Conservation (phyloP, 2,329 filamentous ascomycete genomes). For the Cladosporium velox region DNA sequence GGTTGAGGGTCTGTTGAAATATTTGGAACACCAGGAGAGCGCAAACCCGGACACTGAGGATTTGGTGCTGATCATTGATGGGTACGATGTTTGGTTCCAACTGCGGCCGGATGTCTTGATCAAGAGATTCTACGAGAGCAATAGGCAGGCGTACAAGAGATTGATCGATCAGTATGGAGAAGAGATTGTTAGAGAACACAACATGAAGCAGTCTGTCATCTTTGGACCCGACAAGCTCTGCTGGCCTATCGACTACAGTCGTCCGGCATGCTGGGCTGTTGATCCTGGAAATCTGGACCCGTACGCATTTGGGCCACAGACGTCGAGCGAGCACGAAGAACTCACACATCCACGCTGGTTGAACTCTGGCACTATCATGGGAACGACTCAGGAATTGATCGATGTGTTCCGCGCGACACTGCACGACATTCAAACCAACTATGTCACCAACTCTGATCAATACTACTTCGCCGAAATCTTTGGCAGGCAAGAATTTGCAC, state of each 20-base stretch:
- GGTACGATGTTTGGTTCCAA: constrained; percentile 65
- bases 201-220: constrained; percentile 35
- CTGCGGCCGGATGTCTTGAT: constrained; percentile 64
- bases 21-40: constrained; percentile 40
- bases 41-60: constrained; percentile 55
- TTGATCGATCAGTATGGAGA: constrained; percentile 28
- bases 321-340: constrained; percentile 42
- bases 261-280: constrained; percentile 38
- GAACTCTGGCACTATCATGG: constrained; percentile 51
- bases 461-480: constrained; percentile 55
- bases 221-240: constrained; percentile 39
- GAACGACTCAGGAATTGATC: constrained; percentile 32
- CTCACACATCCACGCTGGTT: constrained; percentile 52
- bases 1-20: constrained; percentile 50
- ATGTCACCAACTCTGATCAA: constrained; percentile 42
- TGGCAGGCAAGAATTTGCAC: constrained; percentile 54
- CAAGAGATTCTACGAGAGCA: constrained; percentile 59
- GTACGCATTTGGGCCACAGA: constrained; percentile 50
- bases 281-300: constrained; percentile 32
- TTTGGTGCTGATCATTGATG: constrained; percentile 64
- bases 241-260: constrained; percentile 35
- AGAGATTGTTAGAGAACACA: constrained; percentile 39
- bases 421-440: constrained; percentile 39
- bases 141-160: constrained; percentile 55
- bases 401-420: constrained; percentile 48